Conservation (phyloP, 495 filamentous ascomycete species). For the Tuber indicum region DNA sequence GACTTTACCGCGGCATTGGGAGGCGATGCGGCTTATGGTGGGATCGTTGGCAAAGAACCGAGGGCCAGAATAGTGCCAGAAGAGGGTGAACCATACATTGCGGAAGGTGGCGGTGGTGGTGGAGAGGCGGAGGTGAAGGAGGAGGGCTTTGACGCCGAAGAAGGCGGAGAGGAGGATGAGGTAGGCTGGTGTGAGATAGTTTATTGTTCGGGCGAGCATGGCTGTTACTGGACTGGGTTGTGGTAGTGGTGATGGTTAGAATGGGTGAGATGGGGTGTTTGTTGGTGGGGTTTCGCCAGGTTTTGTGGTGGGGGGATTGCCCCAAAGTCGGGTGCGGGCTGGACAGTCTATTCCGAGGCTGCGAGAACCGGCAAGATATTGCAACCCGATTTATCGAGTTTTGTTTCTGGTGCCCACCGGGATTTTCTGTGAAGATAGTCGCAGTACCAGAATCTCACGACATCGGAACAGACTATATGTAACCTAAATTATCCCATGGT, state of each 20-base stretch:
- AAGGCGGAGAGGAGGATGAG: not conserved
- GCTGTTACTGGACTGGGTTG: not conserved
- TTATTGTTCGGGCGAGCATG: not conserved
- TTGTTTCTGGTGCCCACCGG: not conserved
- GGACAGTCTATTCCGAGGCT: not conserved
- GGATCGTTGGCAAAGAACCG: constrained; percentile 49
- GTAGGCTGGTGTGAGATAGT: not conserved
- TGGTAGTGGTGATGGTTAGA: not conserved
- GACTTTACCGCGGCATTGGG: constrained; percentile 27
- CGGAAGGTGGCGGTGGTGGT: not conserved
- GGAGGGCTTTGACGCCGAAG: not conserved
- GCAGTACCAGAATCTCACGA: too few relatives aligned
- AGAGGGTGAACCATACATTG: constrained; percentile 51
- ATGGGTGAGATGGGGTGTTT: not conserved
- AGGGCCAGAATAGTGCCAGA: constrained; percentile 70
- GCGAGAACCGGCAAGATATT: not conserved
- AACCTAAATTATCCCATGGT: not conserved
- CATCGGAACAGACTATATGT: not conserved
- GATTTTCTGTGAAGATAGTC: too few relatives aligned
- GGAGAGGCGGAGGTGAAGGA: not conserved
- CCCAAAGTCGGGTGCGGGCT: not conserved
- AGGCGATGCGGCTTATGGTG: not conserved
- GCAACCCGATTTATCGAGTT: not conserved
- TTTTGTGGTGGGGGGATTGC: not conserved
- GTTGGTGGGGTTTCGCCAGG: not conserved